Evolutionary conservation across 164 flowering plant genomes (phyloP), one percentile per base, ranked within the genome.

Genomic region (Aristolochia contorta): DNA sequence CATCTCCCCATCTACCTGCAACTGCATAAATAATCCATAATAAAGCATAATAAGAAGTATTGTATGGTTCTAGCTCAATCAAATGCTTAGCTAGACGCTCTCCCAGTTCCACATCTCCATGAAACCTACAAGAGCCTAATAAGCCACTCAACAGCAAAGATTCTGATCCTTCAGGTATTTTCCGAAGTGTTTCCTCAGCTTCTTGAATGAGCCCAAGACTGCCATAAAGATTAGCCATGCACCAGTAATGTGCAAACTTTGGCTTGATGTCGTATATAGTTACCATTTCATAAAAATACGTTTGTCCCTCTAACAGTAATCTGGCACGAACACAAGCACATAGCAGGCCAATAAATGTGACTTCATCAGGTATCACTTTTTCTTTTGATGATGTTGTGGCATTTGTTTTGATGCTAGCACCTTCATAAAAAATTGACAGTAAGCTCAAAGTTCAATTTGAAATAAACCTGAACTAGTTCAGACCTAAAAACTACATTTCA

Each of bases 171-270:
- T 59, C 64, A 2, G 77, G 78, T 66, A 84, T 68, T 63, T 70
- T 78, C 72, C 69, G 71, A 33, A 86, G 19, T 22, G 71, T 62
- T 49, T 82, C 73, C 60, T 69, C 74, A 7, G 93, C 89, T 61
- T 83, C 84, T 46, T 74, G 70, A 67, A 67, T 15, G 20, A 83
- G 69, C 53, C 87, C 91, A 47, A 49, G 69, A 27, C 70, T 57
- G 43, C 75, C 79, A 55, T 77, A 71, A 18, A 84, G 81, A 69
- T 86, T 86, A 33, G 96, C 86, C 87, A 86, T 74, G 75, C 93
- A 89, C 96, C 91, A 89, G 58, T 71, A 77, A 63, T 86, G 93
- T 12, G 84, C 89, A 71, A 89, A 89, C 57, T 70, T 84, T 47
- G 91, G 93, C 50, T 72, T 83, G 53, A 89, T 25, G 9, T 60